Conservation (phyloP, 352 stramenopile species). For the Peronospora belbahrii region DNA sequence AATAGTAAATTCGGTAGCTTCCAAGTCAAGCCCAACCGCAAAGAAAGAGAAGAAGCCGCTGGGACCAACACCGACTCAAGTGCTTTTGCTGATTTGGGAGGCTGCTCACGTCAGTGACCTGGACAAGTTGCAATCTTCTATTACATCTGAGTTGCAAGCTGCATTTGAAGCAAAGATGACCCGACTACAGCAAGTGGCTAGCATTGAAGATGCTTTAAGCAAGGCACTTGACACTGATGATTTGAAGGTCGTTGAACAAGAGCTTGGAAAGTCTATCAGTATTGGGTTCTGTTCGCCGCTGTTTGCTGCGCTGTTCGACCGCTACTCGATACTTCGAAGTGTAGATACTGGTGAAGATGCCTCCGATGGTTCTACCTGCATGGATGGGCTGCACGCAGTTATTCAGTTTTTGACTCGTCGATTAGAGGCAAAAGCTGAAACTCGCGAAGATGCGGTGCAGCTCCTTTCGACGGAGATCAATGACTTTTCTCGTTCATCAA, state of each 20-base stretch:
- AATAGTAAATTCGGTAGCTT: background rate
- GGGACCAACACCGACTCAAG: constrained; percentile 13
- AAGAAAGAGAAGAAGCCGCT: constrained; percentile 14
- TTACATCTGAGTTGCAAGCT: constrained; percentile 19
- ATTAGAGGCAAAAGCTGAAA: constrained; percentile 42
- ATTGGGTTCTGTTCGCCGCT: constrained; percentile 46
- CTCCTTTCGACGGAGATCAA: constrained; percentile 47
- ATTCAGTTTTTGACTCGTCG: constrained; percentile 52
- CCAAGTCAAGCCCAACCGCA: constrained; percentile 4
- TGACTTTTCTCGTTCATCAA: constrained; percentile 29
- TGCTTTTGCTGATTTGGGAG: constrained; percentile 42
- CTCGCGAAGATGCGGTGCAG: constrained; percentile 50
- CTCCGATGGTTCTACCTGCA: constrained; percentile 6
- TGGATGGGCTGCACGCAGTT: constrained; percentile 41
- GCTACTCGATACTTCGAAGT: constrained; percentile 27
- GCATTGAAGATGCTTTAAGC: constrained; percentile 30
- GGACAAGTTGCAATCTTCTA: constrained; percentile 9
- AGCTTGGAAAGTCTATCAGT: constrained; percentile 43
- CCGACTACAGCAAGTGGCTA: constrained; percentile 37
- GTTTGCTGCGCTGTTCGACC: constrained; percentile 45
- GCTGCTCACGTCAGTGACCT: constrained; percentile 21
- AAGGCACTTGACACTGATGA: constrained; percentile 27
- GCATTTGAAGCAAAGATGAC: constrained; percentile 36
- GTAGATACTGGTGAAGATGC: constrained; percentile 8
- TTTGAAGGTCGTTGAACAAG: constrained; percentile 37